A percentile compares a stretch with the other conserved stretches of the same genome.
These are phyloP conservation scores for Amanita thiersii DNA, from an alignment of 768 basidiomycete species.

Conservation along the genomic window DNA sequence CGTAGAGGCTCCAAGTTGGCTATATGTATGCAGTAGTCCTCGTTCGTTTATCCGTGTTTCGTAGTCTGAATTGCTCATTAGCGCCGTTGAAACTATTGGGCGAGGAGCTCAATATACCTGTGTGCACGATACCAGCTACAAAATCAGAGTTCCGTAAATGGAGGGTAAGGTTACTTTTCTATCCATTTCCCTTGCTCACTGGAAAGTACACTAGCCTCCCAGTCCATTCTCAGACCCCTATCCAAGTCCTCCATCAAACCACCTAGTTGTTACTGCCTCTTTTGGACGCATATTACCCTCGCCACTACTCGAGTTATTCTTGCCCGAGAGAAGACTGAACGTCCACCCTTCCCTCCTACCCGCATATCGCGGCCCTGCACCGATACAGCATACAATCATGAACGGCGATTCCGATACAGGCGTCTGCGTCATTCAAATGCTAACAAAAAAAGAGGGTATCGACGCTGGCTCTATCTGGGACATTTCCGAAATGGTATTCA, in stretches of 20 bases:
- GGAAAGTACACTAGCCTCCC: slow-evolving; percentile 22
- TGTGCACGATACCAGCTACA: slow-evolving; percentile 52
- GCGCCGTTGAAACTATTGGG: slow-evolving; percentile 67
- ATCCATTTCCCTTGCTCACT: slow-evolving; percentile 1
- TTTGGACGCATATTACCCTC: slow-evolving; percentile 81
- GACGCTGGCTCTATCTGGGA: slow-evolving; percentile 75
- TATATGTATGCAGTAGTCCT: slow-evolving; percentile 36
- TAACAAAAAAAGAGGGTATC: slow-evolving; percentile 58
- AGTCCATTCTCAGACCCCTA: slow-evolving; percentile 25
- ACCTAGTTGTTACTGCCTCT: slow-evolving; percentile 79
- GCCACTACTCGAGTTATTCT: slow-evolving; percentile 55
- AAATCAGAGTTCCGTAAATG: slow-evolving; percentile 57
- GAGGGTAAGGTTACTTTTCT: slow-evolving; percentile 35
- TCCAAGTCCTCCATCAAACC: slow-evolving; percentile 19
- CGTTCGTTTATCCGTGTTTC: not conserved
- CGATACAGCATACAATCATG: slow-evolving; percentile 77
- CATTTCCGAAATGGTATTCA: slow-evolving; percentile 41
- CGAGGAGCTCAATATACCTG: slow-evolving; percentile 40
- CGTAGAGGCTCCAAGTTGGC: slow-evolving; percentile 50
- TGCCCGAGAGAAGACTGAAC: slow-evolving; percentile 55
- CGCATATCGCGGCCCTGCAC: slow-evolving; percentile 82
- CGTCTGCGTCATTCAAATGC: slow-evolving; percentile 76
- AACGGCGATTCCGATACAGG: slow-evolving; percentile 64
- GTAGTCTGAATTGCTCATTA: slow-evolving; percentile 19
- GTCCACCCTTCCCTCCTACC: slow-evolving; percentile 89